phyloP scores from a whole-genome alignment of 305 asterid genomes.

The Andrographis paniculata region DNA sequence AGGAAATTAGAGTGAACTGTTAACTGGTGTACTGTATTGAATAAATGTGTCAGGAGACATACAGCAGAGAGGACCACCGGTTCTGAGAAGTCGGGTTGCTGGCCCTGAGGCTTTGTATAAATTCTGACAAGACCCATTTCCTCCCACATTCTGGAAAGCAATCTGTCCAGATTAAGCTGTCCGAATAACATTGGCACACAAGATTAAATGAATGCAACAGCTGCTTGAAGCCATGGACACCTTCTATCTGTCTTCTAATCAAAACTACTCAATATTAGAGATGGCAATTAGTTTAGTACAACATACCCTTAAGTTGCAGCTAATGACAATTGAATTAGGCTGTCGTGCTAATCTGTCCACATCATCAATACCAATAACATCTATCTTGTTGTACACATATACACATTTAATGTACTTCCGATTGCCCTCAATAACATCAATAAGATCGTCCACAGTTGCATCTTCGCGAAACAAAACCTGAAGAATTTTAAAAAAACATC shows the following conservation, averaged over 20 bases:
- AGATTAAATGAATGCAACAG: slow-evolving; percentile 12
- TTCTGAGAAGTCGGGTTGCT: slow-evolving; percentile 93
- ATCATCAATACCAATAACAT: slow-evolving; percentile 94
- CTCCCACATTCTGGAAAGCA: slow-evolving; percentile 95
- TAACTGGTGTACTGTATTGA: neutral
- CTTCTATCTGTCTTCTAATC: slow-evolving; percentile 4
- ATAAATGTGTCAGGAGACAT: slow-evolving; percentile 28
- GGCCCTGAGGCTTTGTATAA: slow-evolving; percentile 98
- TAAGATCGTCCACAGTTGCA: slow-evolving; percentile 96
- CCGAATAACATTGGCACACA: slow-evolving; percentile 20
- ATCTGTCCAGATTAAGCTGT: slow-evolving; percentile 96
- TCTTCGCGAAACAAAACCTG: slow-evolving; percentile 96
- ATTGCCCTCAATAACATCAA: slow-evolving; percentile 96
- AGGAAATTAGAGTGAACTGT: neutral
- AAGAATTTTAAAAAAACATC: no score
- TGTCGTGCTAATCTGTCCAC: slow-evolving; percentile 93
- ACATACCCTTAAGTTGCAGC: slow-evolving; percentile 79
- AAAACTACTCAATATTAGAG: slow-evolving; percentile 2
- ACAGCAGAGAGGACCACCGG: slow-evolving; percentile 96
- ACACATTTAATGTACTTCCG: slow-evolving; percentile 96
- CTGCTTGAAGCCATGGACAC: slow-evolving; percentile 6
- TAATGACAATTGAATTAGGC: slow-evolving; percentile 86
- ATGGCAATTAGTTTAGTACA: slow-evolving; percentile 3
- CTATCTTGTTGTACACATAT: slow-evolving; percentile 95
- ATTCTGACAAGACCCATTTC: slow-evolving; percentile 97